Conservation (phyloP, 2,329 filamentous ascomycete genomes). For the Penicillium brevicompactum region DNA sequence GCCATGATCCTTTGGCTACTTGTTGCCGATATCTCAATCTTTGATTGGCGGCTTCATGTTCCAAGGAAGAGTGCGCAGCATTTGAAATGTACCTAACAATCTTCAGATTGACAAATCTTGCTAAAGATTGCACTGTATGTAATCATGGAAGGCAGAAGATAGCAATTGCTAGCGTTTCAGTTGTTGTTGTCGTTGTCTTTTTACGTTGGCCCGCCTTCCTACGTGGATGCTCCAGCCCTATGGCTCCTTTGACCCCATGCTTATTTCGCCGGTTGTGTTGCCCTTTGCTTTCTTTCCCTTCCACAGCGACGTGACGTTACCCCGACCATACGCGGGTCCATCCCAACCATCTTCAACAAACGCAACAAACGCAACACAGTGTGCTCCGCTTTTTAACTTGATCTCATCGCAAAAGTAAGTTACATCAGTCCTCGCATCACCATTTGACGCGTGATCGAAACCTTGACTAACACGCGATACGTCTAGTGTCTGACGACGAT, state of each 20-base stretch:
- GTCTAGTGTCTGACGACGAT: conserved; percentile 1
- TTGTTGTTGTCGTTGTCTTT: no score
- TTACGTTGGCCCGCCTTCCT: no score
- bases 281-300: not conserved
- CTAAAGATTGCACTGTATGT: no score
- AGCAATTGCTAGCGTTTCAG: no score
- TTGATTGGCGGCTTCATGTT: not conserved
- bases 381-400: not conserved
- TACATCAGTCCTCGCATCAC: no score
- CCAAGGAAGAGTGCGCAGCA: not conserved
- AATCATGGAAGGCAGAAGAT: no score
- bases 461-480: not conserved
- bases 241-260: not conserved
- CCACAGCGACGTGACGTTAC: not conserved
- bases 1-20: conserved; percentile 46
- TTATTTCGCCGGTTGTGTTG: not conserved
- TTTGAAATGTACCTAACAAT: not conserved
- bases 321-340: not conserved
- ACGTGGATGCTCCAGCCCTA: not conserved
- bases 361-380: not conserved
- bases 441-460: not conserved
- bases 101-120: no score
- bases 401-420: not conserved
- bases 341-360: not conserved
- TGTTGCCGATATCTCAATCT: not conserved